phyloP scores from a whole-genome alignment of 805 yeast species.

The Schwanniomyces sp. region DNA sequence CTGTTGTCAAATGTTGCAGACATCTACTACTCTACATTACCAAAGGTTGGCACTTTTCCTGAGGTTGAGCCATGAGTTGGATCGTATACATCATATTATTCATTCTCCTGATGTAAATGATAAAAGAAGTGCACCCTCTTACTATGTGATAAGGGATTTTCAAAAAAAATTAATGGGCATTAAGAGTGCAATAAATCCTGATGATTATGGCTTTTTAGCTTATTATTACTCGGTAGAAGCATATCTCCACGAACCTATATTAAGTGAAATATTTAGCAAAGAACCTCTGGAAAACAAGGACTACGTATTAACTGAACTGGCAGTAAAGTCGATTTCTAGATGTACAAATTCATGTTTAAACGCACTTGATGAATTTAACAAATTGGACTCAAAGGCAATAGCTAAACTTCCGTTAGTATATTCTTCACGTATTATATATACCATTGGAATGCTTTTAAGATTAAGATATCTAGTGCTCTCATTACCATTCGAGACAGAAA shows the following conservation, averaged over 20 bases:
- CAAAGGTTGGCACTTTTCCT: slow-evolving; percentile 56
- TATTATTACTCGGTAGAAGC: slow-evolving; percentile 66
- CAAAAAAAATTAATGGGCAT: slow-evolving; percentile 46
- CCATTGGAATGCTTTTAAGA: slow-evolving; percentile 62
- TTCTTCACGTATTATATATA: slow-evolving; percentile 58
- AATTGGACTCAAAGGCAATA: slow-evolving; percentile 44
- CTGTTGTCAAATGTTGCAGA: slow-evolving; percentile 52
- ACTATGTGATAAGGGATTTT: slow-evolving; percentile 47
- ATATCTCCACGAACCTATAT: slow-evolving; percentile 59
- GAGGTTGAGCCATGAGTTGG: slow-evolving; percentile 58
- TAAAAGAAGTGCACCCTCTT: slow-evolving; percentile 25
- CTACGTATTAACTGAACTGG: slow-evolving; percentile 15
- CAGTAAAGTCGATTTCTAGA: slow-evolving; percentile 45
- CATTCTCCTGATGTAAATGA: slow-evolving; percentile 34
- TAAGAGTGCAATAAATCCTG: slow-evolving; percentile 34
- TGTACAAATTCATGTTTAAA: slow-evolving; percentile 56
- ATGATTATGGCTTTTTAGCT: slow-evolving; percentile 45
- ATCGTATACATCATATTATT: slow-evolving; percentile 54
- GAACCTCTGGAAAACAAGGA: slow-evolving; percentile 8
- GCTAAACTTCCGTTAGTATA: slow-evolving; percentile 59
- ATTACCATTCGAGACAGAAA: slow-evolving; percentile 46
- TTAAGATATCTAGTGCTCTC: slow-evolving; percentile 56
- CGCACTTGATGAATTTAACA: slow-evolving; percentile 49
- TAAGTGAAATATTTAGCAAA: slow-evolving; percentile 19
- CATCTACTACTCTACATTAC: slow-evolving; percentile 28